Base-by-base conservation (phyloP, 2,329 filamentous ascomycete species). In the Lachnellula subtilissima region DNA sequence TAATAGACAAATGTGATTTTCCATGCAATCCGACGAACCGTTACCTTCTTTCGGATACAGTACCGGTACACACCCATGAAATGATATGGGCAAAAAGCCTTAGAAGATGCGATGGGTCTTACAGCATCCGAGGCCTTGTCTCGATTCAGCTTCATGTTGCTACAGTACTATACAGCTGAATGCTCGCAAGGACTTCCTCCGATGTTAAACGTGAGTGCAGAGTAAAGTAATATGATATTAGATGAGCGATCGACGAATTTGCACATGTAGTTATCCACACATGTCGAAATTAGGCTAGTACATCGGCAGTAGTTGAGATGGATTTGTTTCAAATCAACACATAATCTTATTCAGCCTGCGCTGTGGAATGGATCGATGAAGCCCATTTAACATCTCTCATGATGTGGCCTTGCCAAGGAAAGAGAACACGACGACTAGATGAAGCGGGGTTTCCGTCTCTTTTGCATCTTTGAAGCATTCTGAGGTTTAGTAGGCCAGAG, bases 211-310 rank as follows among this genome's bases (percentile, higher is more conserved):
- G 17, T 17, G 17, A 40, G 17, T 15, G 37, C 9, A 40, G 37
- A 17, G 17, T 5, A 2, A 17, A 40, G 37, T 45, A 11, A 17
- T 23, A 4, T 45, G 11, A 45, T 28, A 8, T 45, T 4, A 45
- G 9, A 8, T 28, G 25, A 28, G 25, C 9, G 25, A 45, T 19
- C 14, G 5, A 23, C 42, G 42, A 32, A 19, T 42, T 22, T 22
- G 35, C 6, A 19, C 17, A 9, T 37, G 17, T 17, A 42, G 17
- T 35, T 37, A 6, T 40, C 32, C 17, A 11, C 7, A 40, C n/a
- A 12, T 40, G 28, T 23, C 43, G 49, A 49, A 19, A n/a, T 54
- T 54, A 54, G 45, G 45, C 52, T 49, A 45, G 52, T 49, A 19
- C 12, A 14, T 12, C 32, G 46, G 36, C 22, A 35, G 12, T 49